Conservation (phyloP, 179 eudicot species). For the Beta corolliflora region DNA sequence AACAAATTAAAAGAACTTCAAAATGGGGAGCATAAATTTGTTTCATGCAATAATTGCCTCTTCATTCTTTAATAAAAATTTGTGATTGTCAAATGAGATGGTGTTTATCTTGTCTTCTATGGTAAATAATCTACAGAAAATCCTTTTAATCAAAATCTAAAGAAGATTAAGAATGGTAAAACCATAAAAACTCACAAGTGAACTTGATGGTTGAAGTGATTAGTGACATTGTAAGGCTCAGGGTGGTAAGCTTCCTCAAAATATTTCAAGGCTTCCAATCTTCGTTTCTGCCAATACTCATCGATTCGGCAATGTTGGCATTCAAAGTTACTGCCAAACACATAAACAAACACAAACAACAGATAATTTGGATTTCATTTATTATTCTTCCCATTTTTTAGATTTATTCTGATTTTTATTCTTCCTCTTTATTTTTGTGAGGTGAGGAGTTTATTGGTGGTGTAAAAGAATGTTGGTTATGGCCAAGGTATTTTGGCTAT, state of each 20-base stretch:
- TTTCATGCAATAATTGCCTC: too few species aligned
- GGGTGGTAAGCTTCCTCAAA: slow-evolving; percentile 35
- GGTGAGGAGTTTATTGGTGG: not conserved
- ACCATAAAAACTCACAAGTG: slow-evolving; percentile 39
- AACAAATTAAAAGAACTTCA: too few species aligned
- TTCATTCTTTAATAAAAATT: too few species aligned
- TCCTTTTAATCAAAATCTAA: too few species aligned
- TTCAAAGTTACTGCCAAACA: slow-evolving; percentile 9
- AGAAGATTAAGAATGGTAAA: too few species aligned
- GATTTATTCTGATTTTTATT: not conserved
- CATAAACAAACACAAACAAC: slow-evolving; percentile 9
- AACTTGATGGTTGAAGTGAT: slow-evolving; percentile 41
- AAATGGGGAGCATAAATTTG: too few species aligned
- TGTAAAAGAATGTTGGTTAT: not conserved
- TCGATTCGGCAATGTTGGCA: slow-evolving; percentile 30
- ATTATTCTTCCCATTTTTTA: not conserved
- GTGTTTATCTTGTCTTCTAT: too few species aligned
- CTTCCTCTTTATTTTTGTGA: not conserved
- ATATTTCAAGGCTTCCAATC: not conserved
- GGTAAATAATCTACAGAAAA: too few species aligned
- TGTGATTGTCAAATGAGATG: too few species aligned
- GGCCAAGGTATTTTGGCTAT: slow-evolving; percentile 3
- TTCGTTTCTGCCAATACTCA: slow-evolving; percentile 25
- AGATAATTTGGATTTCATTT: not conserved
- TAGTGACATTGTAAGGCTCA: slow-evolving; percentile 47